phyloP scores from a whole-genome alignment of 306 rosid genomes.

The Delonix regia region DNA sequence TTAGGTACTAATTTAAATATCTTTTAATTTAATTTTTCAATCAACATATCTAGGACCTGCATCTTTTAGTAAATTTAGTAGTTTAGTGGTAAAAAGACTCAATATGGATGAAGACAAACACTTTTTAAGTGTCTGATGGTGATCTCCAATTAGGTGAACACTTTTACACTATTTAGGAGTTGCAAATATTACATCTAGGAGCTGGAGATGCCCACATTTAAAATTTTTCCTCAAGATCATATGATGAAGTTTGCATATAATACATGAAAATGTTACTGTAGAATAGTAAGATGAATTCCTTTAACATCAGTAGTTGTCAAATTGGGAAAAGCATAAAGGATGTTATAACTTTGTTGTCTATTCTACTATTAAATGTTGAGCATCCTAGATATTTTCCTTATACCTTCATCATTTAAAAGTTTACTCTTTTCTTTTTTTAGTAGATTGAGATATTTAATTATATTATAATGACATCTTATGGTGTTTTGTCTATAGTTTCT shows the following conservation, averaged over 20 bases:
- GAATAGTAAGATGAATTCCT: slow-evolving; percentile 2
- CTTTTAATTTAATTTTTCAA: neutral
- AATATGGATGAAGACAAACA: neutral
- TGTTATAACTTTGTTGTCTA: neutral
- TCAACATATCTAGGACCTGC: neutral
- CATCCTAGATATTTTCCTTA: slow-evolving; percentile 13
- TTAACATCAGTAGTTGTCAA: neutral
- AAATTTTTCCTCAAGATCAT: neutral
- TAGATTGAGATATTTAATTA: slow-evolving; percentile 19
- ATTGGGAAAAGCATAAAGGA: slow-evolving; percentile 11
- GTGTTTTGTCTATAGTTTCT: slow-evolving; percentile 63
- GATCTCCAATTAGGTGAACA: neutral
- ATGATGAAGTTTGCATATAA: neutral
- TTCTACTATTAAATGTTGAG: slow-evolving; percentile 2
- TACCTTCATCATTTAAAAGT: slow-evolving; percentile 1
- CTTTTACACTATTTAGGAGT: neutral
- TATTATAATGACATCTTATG: slow-evolving; percentile 32
- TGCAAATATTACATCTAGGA: neutral
- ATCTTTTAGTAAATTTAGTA: neutral
- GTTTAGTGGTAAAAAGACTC: neutral
- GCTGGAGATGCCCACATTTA: slow-evolving; percentile 22
- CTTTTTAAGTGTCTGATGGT: neutral
- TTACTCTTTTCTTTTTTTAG: neutral
- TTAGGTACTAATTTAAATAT: neutral
- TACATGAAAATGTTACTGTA: slow-evolving; percentile 17